Evolutionary conservation across 2,329 filamentous ascomycete genomes (phyloP), one percentile per base, ranked within the genome.

Genomic region (Lachnellula cervina): DNA sequence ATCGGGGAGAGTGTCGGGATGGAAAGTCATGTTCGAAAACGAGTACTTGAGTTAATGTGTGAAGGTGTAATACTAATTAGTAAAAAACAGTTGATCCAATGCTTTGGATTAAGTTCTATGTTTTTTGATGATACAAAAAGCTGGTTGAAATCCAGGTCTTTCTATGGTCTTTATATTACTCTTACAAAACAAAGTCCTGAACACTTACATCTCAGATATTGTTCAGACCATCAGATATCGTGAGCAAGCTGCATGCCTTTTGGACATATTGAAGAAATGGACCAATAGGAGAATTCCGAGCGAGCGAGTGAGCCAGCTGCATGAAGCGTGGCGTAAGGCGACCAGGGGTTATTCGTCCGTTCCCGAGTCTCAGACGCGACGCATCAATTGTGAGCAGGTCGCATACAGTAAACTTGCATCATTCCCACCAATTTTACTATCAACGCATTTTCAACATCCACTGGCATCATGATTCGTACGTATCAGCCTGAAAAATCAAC

Each of bases 1-100:
- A 56, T 72, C 63, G 8, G 75, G 74, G n/a, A 78, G 71, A 50
- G 65, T 67, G 35, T 74, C 69, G 8, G 72, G 72, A 61, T 72
- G 64, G 61, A 76, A 76, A 57, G 66, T 63, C 70, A 72, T 72
- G 49, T 56, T 62, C 11, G 58, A 25, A 25, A 48, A 42, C 11
- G 44, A 63, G 50, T 54, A 23, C 37, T 52, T 49, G 34, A 57
- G 52, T 61, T 32, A 55, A 58, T 51, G 14, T 61, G 48, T 60
- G 43, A 59, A 57, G 35, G 57, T 52, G 49, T 54, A n/a, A n/a
- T n/a, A n/a, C n/a, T n/a, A n/a, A 58, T 53, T 59, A 58, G 19
- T 49, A 46, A 55, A 48, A 38, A 57, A 54, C 42, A 49, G 52
- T 37, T 56, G 46, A 50, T 58, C 54, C 11, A 57, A 59, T 49